These are phyloP conservation scores for Komagataella pseudopastoris DNA, from an alignment of 805 yeast genomes.

Conservation along the genomic window DNA sequence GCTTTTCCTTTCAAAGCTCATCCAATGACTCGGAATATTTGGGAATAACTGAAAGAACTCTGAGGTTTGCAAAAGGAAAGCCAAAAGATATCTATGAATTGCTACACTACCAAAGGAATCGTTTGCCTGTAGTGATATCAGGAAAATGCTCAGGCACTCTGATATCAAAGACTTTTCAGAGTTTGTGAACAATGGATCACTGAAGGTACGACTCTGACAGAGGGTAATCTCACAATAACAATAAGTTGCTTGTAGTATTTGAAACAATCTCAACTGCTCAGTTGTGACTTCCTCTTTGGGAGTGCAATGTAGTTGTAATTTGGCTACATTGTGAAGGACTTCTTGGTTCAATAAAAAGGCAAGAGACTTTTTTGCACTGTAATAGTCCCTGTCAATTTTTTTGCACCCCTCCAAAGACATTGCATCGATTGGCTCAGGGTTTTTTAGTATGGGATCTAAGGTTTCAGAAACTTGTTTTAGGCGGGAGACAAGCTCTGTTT, in stretches of 20 bases:
- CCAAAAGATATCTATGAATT: not conserved
- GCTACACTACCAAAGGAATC: not conserved
- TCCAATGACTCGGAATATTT: not conserved
- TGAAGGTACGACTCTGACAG: not conserved
- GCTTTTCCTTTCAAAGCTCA: not conserved
- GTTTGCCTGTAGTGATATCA: not conserved
- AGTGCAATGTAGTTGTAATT: not conserved
- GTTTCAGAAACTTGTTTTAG: not conserved
- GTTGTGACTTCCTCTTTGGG: not conserved
- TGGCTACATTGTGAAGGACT: not conserved
- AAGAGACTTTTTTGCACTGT: not conserved
- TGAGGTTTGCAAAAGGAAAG: not conserved
- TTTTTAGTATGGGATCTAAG: not conserved
- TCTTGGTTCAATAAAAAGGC: not conserved
- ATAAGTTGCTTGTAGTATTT: not conserved
- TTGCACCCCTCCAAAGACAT: not conserved
- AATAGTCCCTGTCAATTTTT: not conserved
- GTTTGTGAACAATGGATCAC: not conserved
- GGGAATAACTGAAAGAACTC: not conserved
- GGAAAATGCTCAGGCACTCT: not conserved
- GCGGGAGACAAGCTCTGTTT: not conserved
- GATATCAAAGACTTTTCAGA: not conserved
- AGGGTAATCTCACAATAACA: not conserved
- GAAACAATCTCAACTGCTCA: not conserved
- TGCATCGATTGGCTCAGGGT: not conserved